A percentile compares a stretch with the other conserved stretches of the same genome.
Conservation (phyloP, 2,329 filamentous ascomycete species). For the Epicoccum nigrum region DNA sequence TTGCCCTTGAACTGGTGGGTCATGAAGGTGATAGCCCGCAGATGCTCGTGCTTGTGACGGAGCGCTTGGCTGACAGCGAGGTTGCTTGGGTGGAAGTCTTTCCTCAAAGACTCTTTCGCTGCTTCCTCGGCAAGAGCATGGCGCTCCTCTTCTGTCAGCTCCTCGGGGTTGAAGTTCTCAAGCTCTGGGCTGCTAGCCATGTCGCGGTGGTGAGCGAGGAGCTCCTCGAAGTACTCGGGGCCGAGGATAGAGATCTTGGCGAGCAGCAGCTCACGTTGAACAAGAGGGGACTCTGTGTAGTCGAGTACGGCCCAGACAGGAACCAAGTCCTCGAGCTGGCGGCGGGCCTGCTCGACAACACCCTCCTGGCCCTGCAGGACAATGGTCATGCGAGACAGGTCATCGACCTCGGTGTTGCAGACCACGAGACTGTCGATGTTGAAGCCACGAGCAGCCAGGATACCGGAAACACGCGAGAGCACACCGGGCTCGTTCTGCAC, state of each 20-base stretch:
- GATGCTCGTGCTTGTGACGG: conserved; percentile 95
- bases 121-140: conserved; percentile 40
- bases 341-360: conserved; percentile 93
- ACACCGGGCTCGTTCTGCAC: conserved; percentile 99
- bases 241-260: conserved; percentile 97
- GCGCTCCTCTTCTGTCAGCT: conserved; percentile 41
- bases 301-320: conserved; percentile 98
- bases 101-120: conserved; percentile 50
- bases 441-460: conserved; percentile 93
- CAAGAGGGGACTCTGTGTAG: conserved; percentile 89
- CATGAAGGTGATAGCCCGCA: conserved; percentile 94
- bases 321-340: conserved; percentile 94
- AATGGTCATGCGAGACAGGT: conserved; percentile 98
- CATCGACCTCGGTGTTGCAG: conserved; percentile 95
- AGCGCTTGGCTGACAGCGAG: conserved; percentile 86
- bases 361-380: conserved; percentile 95
- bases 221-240: conserved; percentile 97
- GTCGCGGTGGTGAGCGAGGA: conserved; percentile 93
- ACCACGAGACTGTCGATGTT: conserved; percentile 99
- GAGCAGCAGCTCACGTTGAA: conserved; percentile 92
- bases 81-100: conserved; percentile 88
- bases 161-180: conserved; percentile 28
- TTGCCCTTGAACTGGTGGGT: conserved; percentile 98
- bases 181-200: conserved; percentile 64
- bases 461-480: conserved; percentile 92